These are phyloP conservation scores for Plenodomus tracheiphilus DNA, from an alignment of 2,329 filamentous ascomycete species.

Conservation along the genomic window DNA sequence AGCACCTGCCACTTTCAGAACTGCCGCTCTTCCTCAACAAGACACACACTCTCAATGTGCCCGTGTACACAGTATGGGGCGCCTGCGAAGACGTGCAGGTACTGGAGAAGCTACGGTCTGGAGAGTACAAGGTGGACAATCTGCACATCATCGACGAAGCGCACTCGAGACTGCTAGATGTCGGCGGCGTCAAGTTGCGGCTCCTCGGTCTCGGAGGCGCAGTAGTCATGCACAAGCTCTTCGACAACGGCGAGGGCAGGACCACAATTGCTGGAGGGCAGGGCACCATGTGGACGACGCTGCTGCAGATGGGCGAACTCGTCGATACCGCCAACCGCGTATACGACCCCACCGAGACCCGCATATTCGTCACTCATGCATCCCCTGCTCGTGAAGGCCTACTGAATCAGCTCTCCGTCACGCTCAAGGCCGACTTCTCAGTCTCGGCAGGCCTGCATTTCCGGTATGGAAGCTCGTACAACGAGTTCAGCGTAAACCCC, in stretches of 20 bases:
- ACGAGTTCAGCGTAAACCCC: constrained; percentile 98
- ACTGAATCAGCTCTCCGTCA: constrained; percentile 95
- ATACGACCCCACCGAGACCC: constrained; percentile 96
- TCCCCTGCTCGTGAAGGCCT: constrained; percentile 96
- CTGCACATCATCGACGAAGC: constrained; percentile 98
- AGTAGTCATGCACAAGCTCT: constrained; percentile 99
- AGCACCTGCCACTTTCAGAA: constrained; percentile 89
- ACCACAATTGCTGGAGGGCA: constrained; percentile 98
- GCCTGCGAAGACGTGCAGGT: constrained; percentile 98
- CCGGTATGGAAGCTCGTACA: constrained; percentile 98
- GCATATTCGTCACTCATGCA: constrained; percentile 94
- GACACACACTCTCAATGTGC: constrained; percentile 87
- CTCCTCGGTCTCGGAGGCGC: constrained; percentile 91
- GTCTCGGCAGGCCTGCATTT: constrained; percentile 97
- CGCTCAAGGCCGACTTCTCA: constrained; percentile 96
- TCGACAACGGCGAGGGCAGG: constrained; percentile 96
- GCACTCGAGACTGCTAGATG: constrained; percentile 89
- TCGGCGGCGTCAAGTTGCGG: constrained; percentile 94
- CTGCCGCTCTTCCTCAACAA: constrained; percentile 86
- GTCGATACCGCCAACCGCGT: constrained; percentile 98
- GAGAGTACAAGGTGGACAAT: constrained; percentile 97
- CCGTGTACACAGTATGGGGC: constrained; percentile 98
- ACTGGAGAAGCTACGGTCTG: constrained; percentile 93
- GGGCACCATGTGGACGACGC: constrained; percentile 99
- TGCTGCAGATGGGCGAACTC: constrained; percentile 96